These are phyloP conservation scores for Naganishia onofrii DNA, from an alignment of 768 basidiomycete genomes.

Conservation along the genomic window DNA sequence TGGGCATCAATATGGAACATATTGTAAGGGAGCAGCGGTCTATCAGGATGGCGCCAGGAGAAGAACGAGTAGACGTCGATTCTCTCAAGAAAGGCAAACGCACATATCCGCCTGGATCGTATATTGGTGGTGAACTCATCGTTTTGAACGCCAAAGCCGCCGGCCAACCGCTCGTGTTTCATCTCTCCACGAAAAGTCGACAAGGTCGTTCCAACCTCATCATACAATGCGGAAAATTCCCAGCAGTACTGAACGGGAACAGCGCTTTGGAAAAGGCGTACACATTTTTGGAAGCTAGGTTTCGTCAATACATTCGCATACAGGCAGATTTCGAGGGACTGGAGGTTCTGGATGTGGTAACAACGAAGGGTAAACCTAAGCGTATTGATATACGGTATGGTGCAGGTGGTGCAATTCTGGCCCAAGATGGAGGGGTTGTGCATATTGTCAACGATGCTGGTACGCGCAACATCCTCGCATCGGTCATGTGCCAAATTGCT, in stretches of 20 bases:
- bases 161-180: slow-evolving; percentile 7
- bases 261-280: slow-evolving; percentile 8
- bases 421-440: slow-evolving; percentile 5
- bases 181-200: slow-evolving; percentile 18
- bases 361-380: slow-evolving; percentile 5
- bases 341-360: slow-evolving; percentile 6
- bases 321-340: slow-evolving; percentile 6
- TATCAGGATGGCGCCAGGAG: background rate
- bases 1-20: background rate
- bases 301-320: slow-evolving; percentile 14
- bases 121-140: slow-evolving; percentile 15
- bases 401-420: background rate
- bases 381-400: slow-evolving; percentile 22
- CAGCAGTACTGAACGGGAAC: slow-evolving; percentile 4
- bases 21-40: background rate
- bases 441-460: background rate
- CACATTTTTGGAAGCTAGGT: slow-evolving; percentile 9
- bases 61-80: slow-evolving; percentile 3
- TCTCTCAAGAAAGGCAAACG: background rate
- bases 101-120: background rate
- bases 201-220: slow-evolving; percentile 17
- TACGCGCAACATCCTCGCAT: background rate
- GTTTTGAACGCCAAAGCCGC: background rate
- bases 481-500: background rate
- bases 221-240: slow-evolving; percentile 14